phyloP scores from a whole-genome alignment of 768 basidiomycete species.

The Hygrophoropsis aurantiaca region DNA sequence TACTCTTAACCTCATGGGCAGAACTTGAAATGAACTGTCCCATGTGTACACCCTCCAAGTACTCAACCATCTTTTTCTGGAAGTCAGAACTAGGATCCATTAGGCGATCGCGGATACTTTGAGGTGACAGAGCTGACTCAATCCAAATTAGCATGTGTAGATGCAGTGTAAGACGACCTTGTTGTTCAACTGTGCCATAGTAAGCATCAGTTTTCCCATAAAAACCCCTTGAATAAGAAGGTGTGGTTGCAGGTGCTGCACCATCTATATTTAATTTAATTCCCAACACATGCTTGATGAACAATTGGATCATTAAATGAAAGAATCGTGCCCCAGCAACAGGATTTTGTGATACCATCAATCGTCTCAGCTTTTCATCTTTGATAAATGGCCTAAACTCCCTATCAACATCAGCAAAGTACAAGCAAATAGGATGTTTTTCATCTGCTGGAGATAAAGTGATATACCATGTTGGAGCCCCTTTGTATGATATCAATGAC shows the following conservation, averaged over 20 bases:
- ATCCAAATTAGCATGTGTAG: slow-evolving; percentile 42
- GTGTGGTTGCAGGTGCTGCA: too few relatives aligned
- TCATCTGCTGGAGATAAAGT: slow-evolving; percentile 36
- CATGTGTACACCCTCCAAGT: slow-evolving; percentile 5
- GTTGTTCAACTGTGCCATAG: slow-evolving; percentile 38
- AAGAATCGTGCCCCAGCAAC: slow-evolving; percentile 33
- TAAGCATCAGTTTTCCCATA: slow-evolving; percentile 30
- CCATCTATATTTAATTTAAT: too few relatives aligned
- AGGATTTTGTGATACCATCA: slow-evolving; percentile 19
- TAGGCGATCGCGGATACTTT: slow-evolving; percentile 14
- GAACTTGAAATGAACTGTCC: slow-evolving; percentile 6
- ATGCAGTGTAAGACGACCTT: slow-evolving; percentile 40
- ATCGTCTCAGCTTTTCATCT: not conserved
- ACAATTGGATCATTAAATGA: slow-evolving; percentile 26
- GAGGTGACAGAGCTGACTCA: slow-evolving; percentile 4
- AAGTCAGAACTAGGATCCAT: slow-evolving; percentile 6
- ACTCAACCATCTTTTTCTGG: slow-evolving; percentile 6
- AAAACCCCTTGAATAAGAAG: too few relatives aligned
- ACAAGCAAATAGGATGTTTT: slow-evolving; percentile 33
- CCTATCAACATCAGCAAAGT: slow-evolving; percentile 27
- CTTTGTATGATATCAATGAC: slow-evolving; percentile 12
- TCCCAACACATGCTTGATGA: slow-evolving; percentile 23
- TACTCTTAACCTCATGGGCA: too few relatives aligned
- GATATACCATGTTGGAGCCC: slow-evolving; percentile 36
- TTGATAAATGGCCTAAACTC: slow-evolving; percentile 13